Base-by-base conservation (phyloP, 169 alveolate genomes). In the Plasmodium coatneyi region DNA sequence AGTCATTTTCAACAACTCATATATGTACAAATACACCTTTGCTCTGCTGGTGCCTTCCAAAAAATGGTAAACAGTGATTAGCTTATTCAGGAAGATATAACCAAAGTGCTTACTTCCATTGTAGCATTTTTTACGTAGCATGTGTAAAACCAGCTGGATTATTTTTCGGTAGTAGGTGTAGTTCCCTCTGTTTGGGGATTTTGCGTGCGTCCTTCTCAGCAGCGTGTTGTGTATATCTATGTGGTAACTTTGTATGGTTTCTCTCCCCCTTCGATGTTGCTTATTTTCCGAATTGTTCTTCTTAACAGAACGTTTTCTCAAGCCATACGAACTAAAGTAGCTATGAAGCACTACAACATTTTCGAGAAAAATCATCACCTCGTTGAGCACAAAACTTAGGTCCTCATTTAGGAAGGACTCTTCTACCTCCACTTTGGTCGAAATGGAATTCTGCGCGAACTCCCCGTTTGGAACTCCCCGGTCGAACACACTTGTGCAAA, bases 11-110 rank as follows among this genome's bases (percentile, higher is more conserved):
- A 39, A 89, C n/a, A 79, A 14, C 74, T 89, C 94, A 80, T 79
- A 89, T 49, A 89, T 89, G 74, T 89, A 89, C 71, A 89, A 66
- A 32, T 89, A 89, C 14, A 89, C 22, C 41, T 89, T 89, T 19
- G 80, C 60, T 41, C 70, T 56, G 32, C 71, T 71, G 25, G 43
- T 39, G 49, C 49, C 74, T 5, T 83, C 72, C 52, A 89, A 79
- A 66, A 89, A 89, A 66, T 89, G 94, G 56, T 89, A 89, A 28
- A 89, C 49, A 6, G 94, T 89, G 22, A 89, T 66, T 80, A 89
- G 60, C 60, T 89, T 89, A 89, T 89, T 89, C 80, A 89, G 71
- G 71, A 89, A 89, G 39, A 89, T 70, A 70, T 89, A 80, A 60
- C 82, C 30, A 80, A 78, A 89, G 72, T 89, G 56, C 41, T 89